Conservation (phyloP, 2,329 filamentous ascomycete species). For the Chaetomiaceae sp. region DNA sequence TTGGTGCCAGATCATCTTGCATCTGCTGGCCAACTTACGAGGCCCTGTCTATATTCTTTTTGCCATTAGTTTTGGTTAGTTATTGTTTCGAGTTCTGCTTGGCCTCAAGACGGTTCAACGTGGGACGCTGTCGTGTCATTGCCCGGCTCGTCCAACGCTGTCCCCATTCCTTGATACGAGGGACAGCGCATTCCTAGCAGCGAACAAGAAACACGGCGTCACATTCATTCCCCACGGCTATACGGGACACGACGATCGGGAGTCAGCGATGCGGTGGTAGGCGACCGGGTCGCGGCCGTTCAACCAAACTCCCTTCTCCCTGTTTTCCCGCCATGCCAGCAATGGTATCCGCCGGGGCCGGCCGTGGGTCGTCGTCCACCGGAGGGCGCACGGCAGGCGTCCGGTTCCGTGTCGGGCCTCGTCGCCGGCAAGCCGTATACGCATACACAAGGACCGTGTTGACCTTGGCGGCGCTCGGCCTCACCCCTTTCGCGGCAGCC, state of each 20-base stretch:
- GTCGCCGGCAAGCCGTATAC: slow-evolving; percentile 14
- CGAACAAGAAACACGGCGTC: not conserved
- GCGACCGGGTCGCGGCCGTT: slow-evolving; percentile 3
- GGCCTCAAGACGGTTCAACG: not conserved
- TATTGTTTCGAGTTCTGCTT: not conserved
- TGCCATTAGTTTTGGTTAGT: not conserved
- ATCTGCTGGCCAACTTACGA: not conserved
- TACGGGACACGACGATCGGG: too few relatives aligned
- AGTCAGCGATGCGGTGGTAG: slow-evolving; percentile 8
- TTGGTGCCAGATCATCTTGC: slow-evolving; percentile 17
- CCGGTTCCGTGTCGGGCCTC: not conserved
- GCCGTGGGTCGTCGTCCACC: not conserved
- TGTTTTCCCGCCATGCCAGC: not conserved
- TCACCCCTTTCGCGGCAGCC: not conserved
- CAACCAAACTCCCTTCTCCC: not conserved
- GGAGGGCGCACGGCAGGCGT: not conserved
- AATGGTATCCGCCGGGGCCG: slow-evolving; percentile 1
- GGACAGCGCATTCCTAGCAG: not conserved
- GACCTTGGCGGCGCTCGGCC: not conserved
- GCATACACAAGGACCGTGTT: slow-evolving; percentile 18
- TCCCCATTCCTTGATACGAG: too few relatives aligned
- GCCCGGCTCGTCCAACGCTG: too few relatives aligned
- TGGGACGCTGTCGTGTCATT: not conserved
- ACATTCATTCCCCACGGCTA: slow-evolving; percentile 1
- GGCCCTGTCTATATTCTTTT: not conserved